Conservation (phyloP, 2,329 filamentous ascomycete species). For the Beauveria caledonica region DNA sequence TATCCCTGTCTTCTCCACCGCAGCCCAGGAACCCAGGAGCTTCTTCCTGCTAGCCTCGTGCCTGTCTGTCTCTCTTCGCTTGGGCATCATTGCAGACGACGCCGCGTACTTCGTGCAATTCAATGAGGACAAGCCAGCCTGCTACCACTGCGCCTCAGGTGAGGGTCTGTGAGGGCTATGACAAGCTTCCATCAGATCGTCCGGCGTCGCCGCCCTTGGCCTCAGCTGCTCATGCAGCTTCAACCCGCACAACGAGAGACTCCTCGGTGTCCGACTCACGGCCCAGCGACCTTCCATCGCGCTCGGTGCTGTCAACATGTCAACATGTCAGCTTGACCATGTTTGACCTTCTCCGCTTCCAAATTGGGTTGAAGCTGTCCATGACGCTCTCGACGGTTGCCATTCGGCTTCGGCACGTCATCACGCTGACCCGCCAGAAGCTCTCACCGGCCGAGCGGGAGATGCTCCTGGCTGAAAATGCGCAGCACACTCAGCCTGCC, state of each 20-base stretch:
- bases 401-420: conserved; percentile 1
- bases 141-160: conserved; percentile 17
- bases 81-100: conserved; percentile 13
- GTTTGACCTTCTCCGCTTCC: conserved; percentile 8
- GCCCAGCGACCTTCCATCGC: conserved; percentile 11
- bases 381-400: conserved; percentile 3
- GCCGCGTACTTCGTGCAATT: conserved; percentile 23
- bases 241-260: neutral
- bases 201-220: neutral
- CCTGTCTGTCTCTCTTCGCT: neutral
- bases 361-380: neutral
- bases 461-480: neutral
- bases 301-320: neutral
- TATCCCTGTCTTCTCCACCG: neutral
- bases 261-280: neutral
- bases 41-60: neutral
- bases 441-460: conserved; percentile 1
- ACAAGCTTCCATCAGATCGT: conserved; percentile 5
- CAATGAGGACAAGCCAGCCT: conserved; percentile 20
- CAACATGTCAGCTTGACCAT: neutral
- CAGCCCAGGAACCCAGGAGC: neutral
- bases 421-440: neutral
- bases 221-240: neutral
- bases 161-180: conserved; percentile 23
- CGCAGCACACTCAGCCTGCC: too few species aligned